Percentiles rank a stretch among this genome's conserved stretches.
Conservation (phyloP, 1,284 basidiomycete genomes). For the Ceratobasidium sp. region DNA sequence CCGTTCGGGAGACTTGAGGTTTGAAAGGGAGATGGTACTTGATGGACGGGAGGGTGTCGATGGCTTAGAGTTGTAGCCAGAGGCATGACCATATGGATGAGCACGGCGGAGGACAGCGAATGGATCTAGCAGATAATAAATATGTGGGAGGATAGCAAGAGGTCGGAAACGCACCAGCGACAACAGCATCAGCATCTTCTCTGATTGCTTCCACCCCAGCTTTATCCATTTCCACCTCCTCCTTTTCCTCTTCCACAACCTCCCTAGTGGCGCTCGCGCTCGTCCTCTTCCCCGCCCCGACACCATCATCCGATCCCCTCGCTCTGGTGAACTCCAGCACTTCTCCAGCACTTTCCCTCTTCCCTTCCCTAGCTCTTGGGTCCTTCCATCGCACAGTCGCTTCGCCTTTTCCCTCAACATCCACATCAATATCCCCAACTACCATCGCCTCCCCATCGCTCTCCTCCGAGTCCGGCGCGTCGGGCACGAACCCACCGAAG, state of each 20-base stretch:
- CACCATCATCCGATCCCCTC: conserved; percentile 46
- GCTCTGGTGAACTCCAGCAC: conserved; percentile 47
- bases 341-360: conserved; percentile 71
- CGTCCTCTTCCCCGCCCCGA: conserved; percentile 56
- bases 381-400: conserved; percentile 57
- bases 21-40: conserved; percentile 44
- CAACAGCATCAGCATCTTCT: conserved; percentile 51
- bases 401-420: conserved; percentile 15
- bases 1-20: conserved; percentile 37
- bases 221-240: conserved; percentile 20
- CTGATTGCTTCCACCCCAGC: conserved; percentile 47
- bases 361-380: conserved; percentile 66
- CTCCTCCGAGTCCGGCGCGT: conserved; percentile 72
- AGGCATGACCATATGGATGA: conserved; percentile 14
- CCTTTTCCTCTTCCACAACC: conserved; percentile 25
- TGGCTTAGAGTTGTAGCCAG: conserved; percentile 37
- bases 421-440: conserved; percentile 37
- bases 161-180: conserved; percentile 49
- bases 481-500: conserved; percentile 78
- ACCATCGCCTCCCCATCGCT: conserved; percentile 54
- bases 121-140: neutral
- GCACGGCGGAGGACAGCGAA: neutral
- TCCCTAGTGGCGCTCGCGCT: conserved; percentile 51
- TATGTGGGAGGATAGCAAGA: neutral
- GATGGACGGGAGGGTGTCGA: conserved; percentile 43